Percentiles rank a stretch among this genome's conserved stretches.
Evolutionary conservation across 78 protist genomes (phyloP).

Genomic region (Monosiga brevicollis): DNA sequence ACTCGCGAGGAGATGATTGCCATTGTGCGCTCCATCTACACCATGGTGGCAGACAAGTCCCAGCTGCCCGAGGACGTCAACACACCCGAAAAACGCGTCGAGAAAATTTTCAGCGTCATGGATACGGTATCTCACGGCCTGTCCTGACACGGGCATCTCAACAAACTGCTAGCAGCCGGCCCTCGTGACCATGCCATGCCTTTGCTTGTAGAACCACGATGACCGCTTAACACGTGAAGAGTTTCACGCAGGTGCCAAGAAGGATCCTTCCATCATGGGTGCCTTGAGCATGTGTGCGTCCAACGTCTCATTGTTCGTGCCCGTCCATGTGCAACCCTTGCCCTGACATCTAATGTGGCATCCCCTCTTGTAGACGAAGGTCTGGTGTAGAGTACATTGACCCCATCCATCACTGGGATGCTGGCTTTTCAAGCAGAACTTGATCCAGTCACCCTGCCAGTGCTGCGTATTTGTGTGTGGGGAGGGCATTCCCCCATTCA

Average conservation of each 20-base stretch:
- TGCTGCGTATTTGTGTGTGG: no score
- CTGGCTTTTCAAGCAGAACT: no score
- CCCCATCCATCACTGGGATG: no score
- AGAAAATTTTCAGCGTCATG: conserved; percentile 13
- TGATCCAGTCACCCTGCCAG: no score
- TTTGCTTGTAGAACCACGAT: conserved; percentile 2
- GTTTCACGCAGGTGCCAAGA: neutral
- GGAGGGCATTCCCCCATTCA: no score
- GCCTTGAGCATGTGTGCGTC: conserved; percentile 11
- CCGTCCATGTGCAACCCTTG: no score
- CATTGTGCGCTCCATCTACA: conserved; percentile 15
- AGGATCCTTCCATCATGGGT: conserved; percentile 8
- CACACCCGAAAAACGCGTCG: conserved; percentile 29
- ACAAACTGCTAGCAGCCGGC: no score
- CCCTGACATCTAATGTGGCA: no score
- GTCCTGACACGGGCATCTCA: neutral
- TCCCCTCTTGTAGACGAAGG: no score
- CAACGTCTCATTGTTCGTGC: no score
- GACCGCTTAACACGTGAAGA: neutral
- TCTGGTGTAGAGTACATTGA: no score
- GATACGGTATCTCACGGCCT: conserved; percentile 9
- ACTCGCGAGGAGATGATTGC: conserved; percentile 11
- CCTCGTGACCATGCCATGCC: neutral
- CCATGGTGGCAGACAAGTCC: conserved; percentile 14
- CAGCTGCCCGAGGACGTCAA: conserved; percentile 9